Conservation (phyloP, 371 early-diverging fungal genomes). For the Saksenaea vasiformis region DNA sequence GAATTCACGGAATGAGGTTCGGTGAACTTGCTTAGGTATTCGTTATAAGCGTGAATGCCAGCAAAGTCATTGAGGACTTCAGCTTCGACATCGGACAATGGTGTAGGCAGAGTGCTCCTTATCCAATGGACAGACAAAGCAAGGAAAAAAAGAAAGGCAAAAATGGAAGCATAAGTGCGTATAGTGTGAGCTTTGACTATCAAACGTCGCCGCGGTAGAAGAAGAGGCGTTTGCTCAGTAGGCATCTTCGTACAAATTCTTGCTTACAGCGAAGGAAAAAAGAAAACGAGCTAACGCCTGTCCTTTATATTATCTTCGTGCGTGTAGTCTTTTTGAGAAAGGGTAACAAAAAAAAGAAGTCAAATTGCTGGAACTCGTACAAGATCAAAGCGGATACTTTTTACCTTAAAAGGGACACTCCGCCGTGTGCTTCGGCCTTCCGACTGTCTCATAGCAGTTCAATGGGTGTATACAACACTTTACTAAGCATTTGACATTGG, state of each 20-base stretch:
- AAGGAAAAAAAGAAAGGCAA: slow-evolving; percentile 19
- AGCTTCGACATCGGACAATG: slow-evolving; percentile 41
- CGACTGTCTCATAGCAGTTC: too few species aligned
- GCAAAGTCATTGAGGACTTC: slow-evolving; percentile 35
- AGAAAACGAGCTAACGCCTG: not conserved
- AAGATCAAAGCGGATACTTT: slow-evolving; percentile 2
- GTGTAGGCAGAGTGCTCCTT: slow-evolving; percentile 33
- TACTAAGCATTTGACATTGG: too few species aligned
- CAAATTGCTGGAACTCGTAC: not conserved
- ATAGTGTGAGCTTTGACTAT: not conserved
- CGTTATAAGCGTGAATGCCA: slow-evolving; percentile 54
- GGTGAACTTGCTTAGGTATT: slow-evolving; percentile 50
- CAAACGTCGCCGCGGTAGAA: not conserved
- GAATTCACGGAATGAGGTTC: slow-evolving; percentile 58
- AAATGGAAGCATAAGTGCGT: slow-evolving; percentile 15
- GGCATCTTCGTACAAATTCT: not conserved
- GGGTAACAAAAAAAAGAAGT: not conserved
- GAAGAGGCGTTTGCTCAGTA: not conserved
- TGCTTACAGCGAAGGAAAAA: not conserved
- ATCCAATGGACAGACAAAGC: slow-evolving; percentile 18
- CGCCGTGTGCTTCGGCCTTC: not conserved
- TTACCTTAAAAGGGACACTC: not conserved
- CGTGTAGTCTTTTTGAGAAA: not conserved
- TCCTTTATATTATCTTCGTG: not conserved
- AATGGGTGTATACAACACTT: too few species aligned